Percentiles rank a stretch among this genome's conserved stretches.
phyloP scores from a whole-genome alignment of 2,329 filamentous ascomycete species.

The Malbranchea cinnamomea region DNA sequence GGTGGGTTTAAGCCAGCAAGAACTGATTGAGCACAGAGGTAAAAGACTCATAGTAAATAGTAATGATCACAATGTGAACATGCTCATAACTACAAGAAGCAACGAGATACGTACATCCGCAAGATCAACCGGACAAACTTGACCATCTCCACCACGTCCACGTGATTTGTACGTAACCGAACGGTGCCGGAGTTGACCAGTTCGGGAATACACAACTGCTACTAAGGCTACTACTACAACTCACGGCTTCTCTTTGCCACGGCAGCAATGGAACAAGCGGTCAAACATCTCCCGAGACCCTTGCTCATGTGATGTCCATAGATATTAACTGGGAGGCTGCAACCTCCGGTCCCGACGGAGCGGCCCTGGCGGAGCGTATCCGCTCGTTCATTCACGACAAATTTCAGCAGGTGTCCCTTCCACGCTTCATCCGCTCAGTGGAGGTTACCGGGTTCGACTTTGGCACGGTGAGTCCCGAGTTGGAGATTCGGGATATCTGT shows the following conservation, averaged over 20 bases:
- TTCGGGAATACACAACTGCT: too few relatives aligned
- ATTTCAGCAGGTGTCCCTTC: conserved; percentile 81
- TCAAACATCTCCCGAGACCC: neutral
- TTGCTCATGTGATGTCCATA: conserved; percentile 62
- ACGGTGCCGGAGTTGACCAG: too few relatives aligned
- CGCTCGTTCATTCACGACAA: conserved; percentile 88
- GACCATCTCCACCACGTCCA: too few relatives aligned
- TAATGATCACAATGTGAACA: too few relatives aligned
- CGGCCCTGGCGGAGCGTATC: conserved; percentile 69
- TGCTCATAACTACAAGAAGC: too few relatives aligned
- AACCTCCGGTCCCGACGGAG: conserved; percentile 76
- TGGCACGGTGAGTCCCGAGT: conserved; percentile 62
- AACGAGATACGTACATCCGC: too few relatives aligned
- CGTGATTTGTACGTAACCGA: too few relatives aligned
- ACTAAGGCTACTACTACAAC: neutral
- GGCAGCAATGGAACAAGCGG: too few relatives aligned
- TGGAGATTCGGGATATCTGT: conserved; percentile 93
- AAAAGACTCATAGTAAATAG: too few relatives aligned
- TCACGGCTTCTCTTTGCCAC: neutral
- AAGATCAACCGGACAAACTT: too few relatives aligned
- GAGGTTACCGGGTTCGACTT: conserved; percentile 91
- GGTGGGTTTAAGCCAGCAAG: too few relatives aligned
- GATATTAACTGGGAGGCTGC: conserved; percentile 93
- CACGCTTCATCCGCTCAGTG: conserved; percentile 92
- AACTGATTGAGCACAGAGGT: too few relatives aligned